Percentiles rank a stretch among this genome's conserved stretches.
phyloP scores from a whole-genome alignment of 2,329 filamentous ascomycete species.

The Diaporthe longicolla region DNA sequence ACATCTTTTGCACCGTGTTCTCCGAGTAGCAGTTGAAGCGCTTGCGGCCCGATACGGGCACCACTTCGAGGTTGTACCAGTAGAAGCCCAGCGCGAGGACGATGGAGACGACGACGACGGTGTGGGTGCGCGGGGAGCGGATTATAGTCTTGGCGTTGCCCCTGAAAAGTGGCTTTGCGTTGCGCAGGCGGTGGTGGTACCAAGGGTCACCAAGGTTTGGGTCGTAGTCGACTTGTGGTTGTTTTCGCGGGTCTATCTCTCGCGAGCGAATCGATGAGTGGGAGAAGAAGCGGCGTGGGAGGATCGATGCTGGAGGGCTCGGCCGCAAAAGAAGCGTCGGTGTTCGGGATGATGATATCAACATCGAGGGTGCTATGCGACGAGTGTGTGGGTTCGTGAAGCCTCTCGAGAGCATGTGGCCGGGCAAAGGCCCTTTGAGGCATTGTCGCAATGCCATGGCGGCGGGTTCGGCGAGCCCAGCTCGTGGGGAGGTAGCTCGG shows the following conservation, averaged over 20 bases:
- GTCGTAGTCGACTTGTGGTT: conserved; percentile 39
- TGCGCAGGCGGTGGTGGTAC: conserved; percentile 46
- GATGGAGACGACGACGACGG: conserved; percentile 58
- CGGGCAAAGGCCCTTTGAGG: conserved; percentile 14
- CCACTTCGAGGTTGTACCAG: conserved; percentile 77
- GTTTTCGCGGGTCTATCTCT: conserved; percentile 32
- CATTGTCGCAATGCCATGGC: conserved; percentile 37
- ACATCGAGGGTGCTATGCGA: neutral
- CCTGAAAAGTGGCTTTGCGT: conserved; percentile 57
- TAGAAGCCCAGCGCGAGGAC: conserved; percentile 71
- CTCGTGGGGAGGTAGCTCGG: too few relatives aligned
- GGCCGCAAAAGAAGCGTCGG: neutral
- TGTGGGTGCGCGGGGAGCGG: conserved; percentile 55
- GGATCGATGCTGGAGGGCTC: neutral
- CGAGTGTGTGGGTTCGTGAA: neutral
- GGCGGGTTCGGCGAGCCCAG: conserved; percentile 7
- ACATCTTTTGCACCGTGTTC: conserved; percentile 66
- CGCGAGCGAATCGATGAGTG: conserved; percentile 35
- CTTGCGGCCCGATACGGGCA: conserved; percentile 78
- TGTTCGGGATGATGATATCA: neutral
- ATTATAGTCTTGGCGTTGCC: conserved; percentile 51
- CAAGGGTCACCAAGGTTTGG: conserved; percentile 40
- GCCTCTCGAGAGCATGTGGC: neutral
- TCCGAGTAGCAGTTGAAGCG: conserved; percentile 80
- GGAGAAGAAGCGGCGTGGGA: conserved; percentile 42